These are phyloP conservation scores for Suillus placidus DNA, from an alignment of 768 basidiomycete species.

Conservation along the genomic window DNA sequence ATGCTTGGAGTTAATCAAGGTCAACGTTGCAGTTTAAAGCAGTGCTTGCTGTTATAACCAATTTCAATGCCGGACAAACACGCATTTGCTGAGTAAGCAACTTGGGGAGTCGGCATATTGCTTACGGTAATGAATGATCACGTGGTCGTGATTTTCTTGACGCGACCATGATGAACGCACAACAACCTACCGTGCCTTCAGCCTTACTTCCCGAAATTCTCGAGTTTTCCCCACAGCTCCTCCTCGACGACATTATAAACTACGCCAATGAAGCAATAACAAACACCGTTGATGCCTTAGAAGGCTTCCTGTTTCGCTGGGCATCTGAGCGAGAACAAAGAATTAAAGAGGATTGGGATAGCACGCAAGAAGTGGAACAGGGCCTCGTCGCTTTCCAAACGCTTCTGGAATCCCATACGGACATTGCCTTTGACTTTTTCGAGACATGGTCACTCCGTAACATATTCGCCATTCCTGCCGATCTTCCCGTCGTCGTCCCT, in stretches of 20 bases:
- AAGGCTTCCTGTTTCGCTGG: conserved; percentile 76
- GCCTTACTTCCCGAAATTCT: conserved; percentile 72
- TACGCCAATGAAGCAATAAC: conserved; percentile 78
- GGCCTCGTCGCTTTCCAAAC: conserved; percentile 88
- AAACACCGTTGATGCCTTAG: conserved; percentile 78
- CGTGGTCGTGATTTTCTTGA: neutral
- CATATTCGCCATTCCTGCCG: conserved; percentile 76
- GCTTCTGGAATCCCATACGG: conserved; percentile 83
- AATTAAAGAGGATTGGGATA: conserved; percentile 53
- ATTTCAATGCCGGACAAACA: conserved; percentile 15
- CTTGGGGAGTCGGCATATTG: neutral
- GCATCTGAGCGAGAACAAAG: conserved; percentile 62
- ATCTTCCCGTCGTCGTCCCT: conserved; percentile 70
- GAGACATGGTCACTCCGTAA: conserved; percentile 90
- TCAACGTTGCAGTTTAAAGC: conserved; percentile 1
- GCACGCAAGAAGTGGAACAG: conserved; percentile 72
- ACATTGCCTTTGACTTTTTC: conserved; percentile 90
- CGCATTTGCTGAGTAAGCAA: conserved; percentile 26
- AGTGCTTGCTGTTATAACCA: neutral
- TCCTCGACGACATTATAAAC: conserved; percentile 88
- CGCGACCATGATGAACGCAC: conserved; percentile 17
- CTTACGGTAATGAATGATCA: neutral
- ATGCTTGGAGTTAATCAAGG: neutral
- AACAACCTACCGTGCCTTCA: conserved; percentile 40
- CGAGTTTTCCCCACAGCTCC: conserved; percentile 80